phyloP scores from a whole-genome alignment of 805 yeast genomes.

The Hagleromyces aurorensis region DNA sequence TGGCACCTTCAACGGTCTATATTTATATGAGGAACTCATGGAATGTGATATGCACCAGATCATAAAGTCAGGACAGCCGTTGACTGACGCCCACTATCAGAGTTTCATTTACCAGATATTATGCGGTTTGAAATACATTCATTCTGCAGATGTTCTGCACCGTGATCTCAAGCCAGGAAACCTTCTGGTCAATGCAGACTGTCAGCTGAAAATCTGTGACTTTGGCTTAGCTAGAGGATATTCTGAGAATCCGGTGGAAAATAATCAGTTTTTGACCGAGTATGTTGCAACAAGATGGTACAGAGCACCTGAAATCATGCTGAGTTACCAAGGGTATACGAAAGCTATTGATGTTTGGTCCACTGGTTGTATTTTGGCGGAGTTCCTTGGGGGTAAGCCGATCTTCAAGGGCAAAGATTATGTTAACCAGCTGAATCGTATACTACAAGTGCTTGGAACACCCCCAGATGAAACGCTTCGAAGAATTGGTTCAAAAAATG shows the following conservation, averaged over 20 bases:
- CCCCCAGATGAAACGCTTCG: slow-evolving; percentile 67
- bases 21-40: slow-evolving; percentile 93
- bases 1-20: slow-evolving; percentile 79
- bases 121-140: slow-evolving; percentile 85
- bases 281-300: slow-evolving; percentile 99
- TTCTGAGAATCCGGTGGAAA: slow-evolving; percentile 70
- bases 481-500: slow-evolving; percentile 76
- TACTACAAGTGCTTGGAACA: slow-evolving; percentile 82
- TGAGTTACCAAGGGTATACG: slow-evolving; percentile 88
- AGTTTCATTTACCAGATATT: slow-evolving; percentile 85
- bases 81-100: slow-evolving; percentile 93
- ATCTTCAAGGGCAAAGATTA: slow-evolving; percentile 93
- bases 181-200: slow-evolving; percentile 86
- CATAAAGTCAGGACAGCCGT: slow-evolving; percentile 84
- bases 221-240: slow-evolving; percentile 94
- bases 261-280: slow-evolving; percentile 92
- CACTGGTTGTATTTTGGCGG: slow-evolving; percentile 95
- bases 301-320: slow-evolving; percentile 96
- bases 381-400: slow-evolving; percentile 83
- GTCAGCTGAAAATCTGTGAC: slow-evolving; percentile 94
- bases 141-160: slow-evolving; percentile 87
- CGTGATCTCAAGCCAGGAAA: slow-evolving; percentile 94
- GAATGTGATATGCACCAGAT: slow-evolving; percentile 98
- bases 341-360: slow-evolving; percentile 98
- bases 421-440: slow-evolving; percentile 88